Evolutionary conservation across 371 early-diverging fungal genomes (phyloP).

Genomic region (Mucor plumbeus): DNA sequence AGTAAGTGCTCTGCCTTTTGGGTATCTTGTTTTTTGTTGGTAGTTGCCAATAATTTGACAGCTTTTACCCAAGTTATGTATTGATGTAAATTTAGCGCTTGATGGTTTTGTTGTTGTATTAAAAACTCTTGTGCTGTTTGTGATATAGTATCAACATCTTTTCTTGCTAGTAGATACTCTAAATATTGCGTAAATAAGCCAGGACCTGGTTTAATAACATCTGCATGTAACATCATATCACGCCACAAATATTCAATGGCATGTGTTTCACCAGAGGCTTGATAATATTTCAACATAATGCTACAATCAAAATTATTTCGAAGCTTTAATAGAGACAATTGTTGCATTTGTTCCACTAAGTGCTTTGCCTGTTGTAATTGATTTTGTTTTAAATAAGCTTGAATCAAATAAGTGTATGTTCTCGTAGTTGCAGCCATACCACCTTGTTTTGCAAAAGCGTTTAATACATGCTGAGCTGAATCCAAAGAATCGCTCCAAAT

Average conservation of each 20-base stretch:
- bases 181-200: slow-evolving; percentile 36
- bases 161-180: slow-evolving; percentile 26
- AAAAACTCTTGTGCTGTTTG: slow-evolving; percentile 10
- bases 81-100: slow-evolving; percentile 8
- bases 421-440: slow-evolving; percentile 44
- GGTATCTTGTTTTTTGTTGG: background rate
- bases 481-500: slow-evolving; percentile 24
- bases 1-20: slow-evolving; percentile 20
- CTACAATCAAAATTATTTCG: slow-evolving; percentile 40
- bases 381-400: slow-evolving; percentile 34
- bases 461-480: slow-evolving; percentile 31
- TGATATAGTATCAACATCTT: slow-evolving; percentile 3
- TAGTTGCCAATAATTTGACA: slow-evolving; percentile 1
- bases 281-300: slow-evolving; percentile 38
- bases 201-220: slow-evolving; percentile 33
- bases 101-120: background rate
- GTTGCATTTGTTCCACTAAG: slow-evolving; percentile 38
- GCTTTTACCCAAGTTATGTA: slow-evolving; percentile 27
- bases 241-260: slow-evolving; percentile 52
- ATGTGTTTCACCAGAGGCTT: slow-evolving; percentile 30
- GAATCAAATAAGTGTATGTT: slow-evolving; percentile 43
- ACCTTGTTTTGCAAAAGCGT: slow-evolving; percentile 9
- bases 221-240: slow-evolving; percentile 32
- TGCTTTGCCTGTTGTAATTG: slow-evolving; percentile 24
- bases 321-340: slow-evolving; percentile 23